phyloP scores from a whole-genome alignment of 139 green algal genomes.

The Auxenochlorella pyrenoidosa region DNA sequence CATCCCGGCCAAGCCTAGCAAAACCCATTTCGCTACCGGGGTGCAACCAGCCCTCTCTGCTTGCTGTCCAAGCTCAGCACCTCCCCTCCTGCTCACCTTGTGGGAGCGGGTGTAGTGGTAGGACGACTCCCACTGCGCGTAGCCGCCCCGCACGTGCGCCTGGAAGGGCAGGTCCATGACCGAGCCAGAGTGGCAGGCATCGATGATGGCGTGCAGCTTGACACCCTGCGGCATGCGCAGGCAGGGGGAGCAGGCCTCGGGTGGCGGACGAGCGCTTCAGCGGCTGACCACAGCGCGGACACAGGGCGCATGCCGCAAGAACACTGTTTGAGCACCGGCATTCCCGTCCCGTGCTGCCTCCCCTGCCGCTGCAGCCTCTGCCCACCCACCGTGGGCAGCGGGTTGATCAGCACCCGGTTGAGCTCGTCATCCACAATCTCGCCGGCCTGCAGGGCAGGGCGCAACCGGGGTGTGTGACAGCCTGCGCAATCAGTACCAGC shows the following conservation, averaged over 20 bases:
- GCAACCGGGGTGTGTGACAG: no score
- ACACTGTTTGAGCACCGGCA: not conserved
- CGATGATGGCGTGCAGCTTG: constrained; percentile 81
- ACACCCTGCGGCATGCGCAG: constrained; percentile 48
- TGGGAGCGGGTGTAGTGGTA: constrained; percentile 37
- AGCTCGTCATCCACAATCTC: constrained; percentile 77
- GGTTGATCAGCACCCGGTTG: constrained; percentile 66
- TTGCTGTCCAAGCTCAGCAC: no score
- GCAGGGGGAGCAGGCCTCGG: not conserved
- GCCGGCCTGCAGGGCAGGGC: not conserved
- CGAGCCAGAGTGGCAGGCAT: constrained; percentile 82
- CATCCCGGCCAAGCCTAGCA: no score
- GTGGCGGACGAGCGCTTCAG: no score
- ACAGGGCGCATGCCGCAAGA: no score
- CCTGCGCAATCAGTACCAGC: not conserved
- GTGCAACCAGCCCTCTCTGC: no score
- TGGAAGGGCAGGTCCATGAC: constrained; percentile 77
- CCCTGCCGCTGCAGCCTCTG: no score
- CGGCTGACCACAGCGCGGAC: no score
- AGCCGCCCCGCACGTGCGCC: constrained; percentile 41
- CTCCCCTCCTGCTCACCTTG: constrained; percentile 26
- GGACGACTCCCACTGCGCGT: constrained; percentile 66
- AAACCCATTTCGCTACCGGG: no score
- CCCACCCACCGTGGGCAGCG: constrained; percentile 38
- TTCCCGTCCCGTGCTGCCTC: no score